A percentile compares a stretch with the other conserved stretches of the same genome.
phyloP scores from a whole-genome alignment of 306 rosid species.

The Cicer judaicum region DNA sequence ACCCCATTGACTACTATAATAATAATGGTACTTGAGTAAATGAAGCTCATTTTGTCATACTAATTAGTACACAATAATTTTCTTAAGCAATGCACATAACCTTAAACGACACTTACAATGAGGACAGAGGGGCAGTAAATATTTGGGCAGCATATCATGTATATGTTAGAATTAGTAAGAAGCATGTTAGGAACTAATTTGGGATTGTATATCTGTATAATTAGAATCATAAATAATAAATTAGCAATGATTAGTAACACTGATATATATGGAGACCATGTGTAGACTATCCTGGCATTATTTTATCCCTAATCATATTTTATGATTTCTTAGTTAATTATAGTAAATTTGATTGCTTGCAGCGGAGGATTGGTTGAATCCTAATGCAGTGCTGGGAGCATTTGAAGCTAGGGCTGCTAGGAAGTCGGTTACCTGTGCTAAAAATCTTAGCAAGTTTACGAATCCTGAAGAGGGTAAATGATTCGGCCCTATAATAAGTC shows the following conservation, averaged over 20 bases:
- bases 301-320: slow-evolving; percentile 29
- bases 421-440: slow-evolving; percentile 77
- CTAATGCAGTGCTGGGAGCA: slow-evolving; percentile 68
- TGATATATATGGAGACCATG: background rate
- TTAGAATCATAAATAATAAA: slow-evolving; percentile 13
- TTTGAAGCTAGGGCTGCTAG: slow-evolving; percentile 87
- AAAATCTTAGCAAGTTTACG: slow-evolving; percentile 67
- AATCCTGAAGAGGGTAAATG: slow-evolving; percentile 84
- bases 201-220: background rate
- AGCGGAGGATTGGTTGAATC: slow-evolving; percentile 93
- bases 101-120: no score
- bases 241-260: slow-evolving; percentile 20
- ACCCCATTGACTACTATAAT: no score
- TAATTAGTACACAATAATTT: no score
- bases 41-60: no score
- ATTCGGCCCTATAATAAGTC: slow-evolving; percentile 24
- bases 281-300: slow-evolving; percentile 2
- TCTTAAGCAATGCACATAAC: no score
- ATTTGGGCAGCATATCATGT: slow-evolving; percentile 19
- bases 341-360: slow-evolving; percentile 48
- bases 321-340: slow-evolving; percentile 19
- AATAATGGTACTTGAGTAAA: no score
- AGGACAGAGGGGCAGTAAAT: background rate
- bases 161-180: background rate
- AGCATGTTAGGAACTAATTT: slow-evolving; percentile 7